Conservation (phyloP, 768 basidiomycete genomes). For the Crassisporium funariophilum region DNA sequence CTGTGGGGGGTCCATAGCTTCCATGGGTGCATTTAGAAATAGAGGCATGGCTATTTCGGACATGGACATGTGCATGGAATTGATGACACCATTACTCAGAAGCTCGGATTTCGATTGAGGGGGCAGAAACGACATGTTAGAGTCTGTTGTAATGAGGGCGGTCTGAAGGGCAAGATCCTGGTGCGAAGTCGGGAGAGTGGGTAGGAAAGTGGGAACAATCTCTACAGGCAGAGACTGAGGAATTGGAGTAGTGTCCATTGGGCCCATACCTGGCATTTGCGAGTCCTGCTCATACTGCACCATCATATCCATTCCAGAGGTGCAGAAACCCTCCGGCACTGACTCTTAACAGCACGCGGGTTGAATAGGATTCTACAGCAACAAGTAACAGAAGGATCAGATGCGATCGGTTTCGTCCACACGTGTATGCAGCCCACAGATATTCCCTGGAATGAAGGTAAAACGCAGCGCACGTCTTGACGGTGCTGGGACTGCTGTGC, state of each 20-base stretch:
- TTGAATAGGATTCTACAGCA: conserved; percentile 26
- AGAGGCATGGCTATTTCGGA: conserved; percentile 36
- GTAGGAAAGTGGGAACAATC: conserved; percentile 19
- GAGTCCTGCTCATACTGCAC: conserved; percentile 36
- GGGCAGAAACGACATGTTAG: neutral
- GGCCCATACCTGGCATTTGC: conserved; percentile 25
- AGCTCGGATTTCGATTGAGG: conserved; percentile 12
- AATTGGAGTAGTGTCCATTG: conserved; percentile 41
- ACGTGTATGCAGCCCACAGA: conserved; percentile 18
- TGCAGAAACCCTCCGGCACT: neutral
- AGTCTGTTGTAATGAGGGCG: conserved; percentile 19
- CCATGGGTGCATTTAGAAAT: conserved; percentile 33
- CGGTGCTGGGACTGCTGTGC: neutral
- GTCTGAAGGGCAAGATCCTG: conserved; percentile 23
- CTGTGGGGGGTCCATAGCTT: conserved; percentile 34
- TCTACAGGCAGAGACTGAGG: conserved; percentile 13
- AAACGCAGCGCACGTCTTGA: conserved; percentile 1
- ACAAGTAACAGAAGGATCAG: conserved; percentile 12
- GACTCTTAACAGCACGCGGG: conserved; percentile 6
- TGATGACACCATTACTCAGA: conserved; percentile 2
- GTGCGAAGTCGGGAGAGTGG: conserved; percentile 19
- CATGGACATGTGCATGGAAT: conserved; percentile 41
- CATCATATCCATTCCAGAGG: conserved; percentile 22
- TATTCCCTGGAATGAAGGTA: neutral
- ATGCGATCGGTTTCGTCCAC: conserved; percentile 22